phyloP scores from a whole-genome alignment of 768 basidiomycete species.

The Leccinum aurantiacum region DNA sequence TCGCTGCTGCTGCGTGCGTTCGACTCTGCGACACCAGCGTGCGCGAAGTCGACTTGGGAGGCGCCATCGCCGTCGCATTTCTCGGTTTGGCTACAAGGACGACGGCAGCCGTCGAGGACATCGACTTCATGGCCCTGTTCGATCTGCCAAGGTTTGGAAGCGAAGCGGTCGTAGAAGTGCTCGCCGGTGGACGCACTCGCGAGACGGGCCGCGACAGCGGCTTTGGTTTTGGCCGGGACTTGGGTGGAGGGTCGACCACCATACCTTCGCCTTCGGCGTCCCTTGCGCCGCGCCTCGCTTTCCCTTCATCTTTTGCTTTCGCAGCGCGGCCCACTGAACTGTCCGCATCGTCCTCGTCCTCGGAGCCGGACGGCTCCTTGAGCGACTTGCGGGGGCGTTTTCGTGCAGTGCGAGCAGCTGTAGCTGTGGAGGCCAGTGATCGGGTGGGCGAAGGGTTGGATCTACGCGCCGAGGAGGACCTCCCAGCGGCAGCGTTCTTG shows the following conservation, averaged over 20 bases:
- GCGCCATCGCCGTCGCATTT: not conserved
- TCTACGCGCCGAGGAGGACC: conserved; percentile 22
- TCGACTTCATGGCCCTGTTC: conserved; percentile 2
- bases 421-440: conserved; percentile 13
- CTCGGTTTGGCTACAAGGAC: not conserved
- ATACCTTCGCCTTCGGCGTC: conserved; percentile 9
- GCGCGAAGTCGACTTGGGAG: conserved; percentile 20
- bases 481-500: not conserved
- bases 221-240: conserved; percentile 9
- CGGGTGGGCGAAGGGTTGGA: conserved; percentile 27
- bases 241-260: conserved; percentile 12
- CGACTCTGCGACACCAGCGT: conserved; percentile 26
- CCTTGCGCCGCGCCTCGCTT: not conserved
- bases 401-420: conserved; percentile 16
- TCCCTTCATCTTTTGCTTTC: conserved; percentile 14
- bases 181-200: conserved; percentile 6
- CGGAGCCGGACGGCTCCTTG: conserved; percentile 20
- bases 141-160: not conserved
- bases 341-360: conserved; percentile 15
- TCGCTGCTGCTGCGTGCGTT: not conserved
- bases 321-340: conserved; percentile 3
- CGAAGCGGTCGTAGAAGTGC: conserved; percentile 3
- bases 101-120: not conserved
- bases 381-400: conserved; percentile 28
- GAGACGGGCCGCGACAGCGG: conserved; percentile 18